Evolutionary conservation across 2,329 filamentous ascomycete genomes (phyloP).

Genomic region (Stachybotrys chartarum): DNA sequence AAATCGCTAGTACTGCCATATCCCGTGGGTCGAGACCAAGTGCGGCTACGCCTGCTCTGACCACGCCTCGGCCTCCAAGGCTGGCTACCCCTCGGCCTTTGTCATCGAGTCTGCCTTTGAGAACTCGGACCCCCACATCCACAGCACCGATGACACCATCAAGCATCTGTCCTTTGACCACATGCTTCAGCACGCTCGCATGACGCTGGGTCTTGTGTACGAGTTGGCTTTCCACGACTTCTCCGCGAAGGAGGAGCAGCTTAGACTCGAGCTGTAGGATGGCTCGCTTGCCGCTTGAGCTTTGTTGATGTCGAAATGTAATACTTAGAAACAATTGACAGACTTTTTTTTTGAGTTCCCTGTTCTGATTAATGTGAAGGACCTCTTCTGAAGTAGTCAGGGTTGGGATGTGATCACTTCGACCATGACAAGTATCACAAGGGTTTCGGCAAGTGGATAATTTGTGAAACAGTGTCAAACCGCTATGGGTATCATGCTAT

Average conservation of each 20-base stretch:
- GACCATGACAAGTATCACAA: background rate
- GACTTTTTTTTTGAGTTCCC: background rate
- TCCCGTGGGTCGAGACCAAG: constrained; percentile 80
- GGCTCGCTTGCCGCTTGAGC: background rate
- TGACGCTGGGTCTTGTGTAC: constrained; percentile 77
- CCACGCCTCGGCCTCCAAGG: constrained; percentile 66
- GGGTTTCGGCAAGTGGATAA: background rate
- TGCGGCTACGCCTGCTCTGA: constrained; percentile 82
- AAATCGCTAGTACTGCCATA: constrained; percentile 66
- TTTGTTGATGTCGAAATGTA: background rate
- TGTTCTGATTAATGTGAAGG: too few relatives aligned
- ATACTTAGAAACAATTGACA: background rate
- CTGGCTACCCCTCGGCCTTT: constrained; percentile 67
- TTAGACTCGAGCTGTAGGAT: constrained; percentile 26
- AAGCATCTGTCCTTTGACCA: constrained; percentile 76
- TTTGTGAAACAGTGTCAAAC: background rate
- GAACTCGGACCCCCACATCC: constrained; percentile 60
- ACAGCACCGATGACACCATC: constrained; percentile 62
- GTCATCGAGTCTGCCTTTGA: constrained; percentile 70
- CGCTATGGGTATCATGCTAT: background rate
- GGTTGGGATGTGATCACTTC: background rate
- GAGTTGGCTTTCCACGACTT: constrained; percentile 77
- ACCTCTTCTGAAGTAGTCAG: background rate
- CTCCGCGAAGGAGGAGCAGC: constrained; percentile 26
- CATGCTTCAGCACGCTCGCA: constrained; percentile 82